Percentiles rank a stretch among this genome's conserved stretches.
phyloP scores from a whole-genome alignment of 2,329 filamentous ascomycete species.

The Colletotrichum spinosum region DNA sequence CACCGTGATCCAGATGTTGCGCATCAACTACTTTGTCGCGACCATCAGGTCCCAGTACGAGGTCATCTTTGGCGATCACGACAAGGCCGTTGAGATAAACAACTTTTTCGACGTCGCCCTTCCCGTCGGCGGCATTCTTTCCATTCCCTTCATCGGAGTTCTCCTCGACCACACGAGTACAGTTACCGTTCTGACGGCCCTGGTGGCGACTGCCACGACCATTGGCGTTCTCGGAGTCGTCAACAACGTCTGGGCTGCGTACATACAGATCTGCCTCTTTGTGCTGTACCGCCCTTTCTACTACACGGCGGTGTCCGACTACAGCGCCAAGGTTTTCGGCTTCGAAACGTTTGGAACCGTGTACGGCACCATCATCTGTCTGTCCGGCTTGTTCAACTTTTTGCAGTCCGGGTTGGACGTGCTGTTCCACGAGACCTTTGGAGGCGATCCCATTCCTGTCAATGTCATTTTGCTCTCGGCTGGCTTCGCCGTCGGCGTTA shows the following conservation, averaged over 20 bases:
- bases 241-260: slow-evolving; percentile 76
- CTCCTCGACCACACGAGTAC: slow-evolving; percentile 84
- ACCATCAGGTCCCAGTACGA: slow-evolving; percentile 87
- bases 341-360: slow-evolving; percentile 93
- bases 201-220: slow-evolving; percentile 77
- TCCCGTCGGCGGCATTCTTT: slow-evolving; percentile 84
- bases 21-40: slow-evolving; percentile 94
- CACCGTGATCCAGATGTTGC: slow-evolving; percentile 80
- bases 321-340: slow-evolving; percentile 90
- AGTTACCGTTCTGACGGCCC: slow-evolving; percentile 73
- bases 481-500: slow-evolving; percentile 72
- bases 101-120: slow-evolving; percentile 84
- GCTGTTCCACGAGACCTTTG: slow-evolving; percentile 78
- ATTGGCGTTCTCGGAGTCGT: slow-evolving; percentile 84
- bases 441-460: slow-evolving; percentile 79
- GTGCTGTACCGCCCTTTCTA: slow-evolving; percentile 90
- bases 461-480: slow-evolving; percentile 75
- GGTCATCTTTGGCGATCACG: slow-evolving; percentile 73
- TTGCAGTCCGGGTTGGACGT: slow-evolving; percentile 83
- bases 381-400: slow-evolving; percentile 87
- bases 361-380: slow-evolving; percentile 90
- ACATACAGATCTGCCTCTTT: slow-evolving; percentile 82
- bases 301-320: slow-evolving; percentile 91
- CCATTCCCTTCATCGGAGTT: slow-evolving; percentile 86
- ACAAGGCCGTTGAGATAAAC: slow-evolving; percentile 77